Evolutionary conservation across 2,329 filamentous ascomycete genomes (phyloP).

Genomic region (Pestalotiopsis fici): DNA sequence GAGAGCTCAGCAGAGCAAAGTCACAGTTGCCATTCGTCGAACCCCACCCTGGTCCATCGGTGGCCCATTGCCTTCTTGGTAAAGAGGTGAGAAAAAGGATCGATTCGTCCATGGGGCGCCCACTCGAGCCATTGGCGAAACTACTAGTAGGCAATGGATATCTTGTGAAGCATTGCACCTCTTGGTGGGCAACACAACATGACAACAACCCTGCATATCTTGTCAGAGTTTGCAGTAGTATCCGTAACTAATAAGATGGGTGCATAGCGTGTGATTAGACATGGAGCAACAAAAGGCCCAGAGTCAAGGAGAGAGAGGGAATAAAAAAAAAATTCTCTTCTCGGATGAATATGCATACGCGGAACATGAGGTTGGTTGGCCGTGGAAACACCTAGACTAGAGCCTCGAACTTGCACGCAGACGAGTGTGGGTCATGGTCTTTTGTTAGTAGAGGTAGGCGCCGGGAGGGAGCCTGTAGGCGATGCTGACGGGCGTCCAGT

Average conservation of each 20-base stretch:
- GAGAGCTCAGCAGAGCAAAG: constrained; percentile 31
- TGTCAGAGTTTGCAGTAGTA: neutral
- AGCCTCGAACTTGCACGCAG: neutral
- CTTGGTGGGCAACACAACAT: constrained; percentile 6
- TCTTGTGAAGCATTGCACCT: neutral
- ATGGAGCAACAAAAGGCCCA: neutral
- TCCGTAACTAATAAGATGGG: neutral
- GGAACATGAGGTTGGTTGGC: neutral
- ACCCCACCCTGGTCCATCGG: constrained; percentile 20
- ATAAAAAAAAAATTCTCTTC: neutral
- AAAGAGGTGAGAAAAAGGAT: neutral
- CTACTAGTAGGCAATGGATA: neutral
- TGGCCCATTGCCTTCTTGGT: constrained; percentile 25
- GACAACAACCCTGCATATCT: neutral
- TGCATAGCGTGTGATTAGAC: neutral
- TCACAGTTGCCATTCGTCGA: constrained; percentile 35
- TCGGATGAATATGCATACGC: neutral
- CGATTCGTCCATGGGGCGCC: neutral
- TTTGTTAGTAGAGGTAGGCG: neutral
- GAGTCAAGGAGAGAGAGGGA: neutral
- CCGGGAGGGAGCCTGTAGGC: constrained; percentile 7
- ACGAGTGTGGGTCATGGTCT: neutral
- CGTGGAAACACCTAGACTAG: neutral
- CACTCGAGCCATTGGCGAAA: neutral
- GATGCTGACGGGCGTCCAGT: neutral